Conservation (phyloP, 768 basidiomycete species). For the Mrakia hoshinonis region DNA sequence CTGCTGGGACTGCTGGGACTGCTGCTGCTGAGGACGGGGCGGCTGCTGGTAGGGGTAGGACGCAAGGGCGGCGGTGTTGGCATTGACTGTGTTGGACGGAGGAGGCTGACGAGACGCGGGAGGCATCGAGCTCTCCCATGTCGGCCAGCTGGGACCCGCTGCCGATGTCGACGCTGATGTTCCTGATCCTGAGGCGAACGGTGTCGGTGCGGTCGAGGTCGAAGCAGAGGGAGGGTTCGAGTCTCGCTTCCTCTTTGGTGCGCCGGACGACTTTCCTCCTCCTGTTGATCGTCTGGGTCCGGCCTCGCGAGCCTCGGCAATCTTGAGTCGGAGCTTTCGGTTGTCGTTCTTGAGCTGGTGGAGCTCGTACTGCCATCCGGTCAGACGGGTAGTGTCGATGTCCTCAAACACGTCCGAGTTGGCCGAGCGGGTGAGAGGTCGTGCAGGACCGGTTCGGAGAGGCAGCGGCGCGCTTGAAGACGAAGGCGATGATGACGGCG, state of each 20-base stretch:
- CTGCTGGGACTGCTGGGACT: too few species aligned
- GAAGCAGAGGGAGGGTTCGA: neutral
- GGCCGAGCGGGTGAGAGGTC: slow-evolving; percentile 15
- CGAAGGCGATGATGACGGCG: neutral
- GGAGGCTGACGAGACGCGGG: neutral
- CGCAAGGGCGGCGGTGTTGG: neutral
- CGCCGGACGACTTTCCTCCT: neutral
- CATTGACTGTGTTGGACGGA: neutral
- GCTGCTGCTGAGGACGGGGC: neutral
- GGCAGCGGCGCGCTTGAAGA: neutral
- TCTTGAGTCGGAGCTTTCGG: slow-evolving; percentile 55
- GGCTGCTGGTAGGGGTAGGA: slow-evolving; percentile 2
- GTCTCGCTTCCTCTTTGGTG: slow-evolving; percentile 9
- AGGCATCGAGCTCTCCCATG: neutral
- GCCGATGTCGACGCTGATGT: neutral
- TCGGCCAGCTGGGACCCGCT: neutral
- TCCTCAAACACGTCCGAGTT: slow-evolving; percentile 57
- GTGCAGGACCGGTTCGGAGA: slow-evolving; percentile 16
- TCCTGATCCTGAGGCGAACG: neutral
- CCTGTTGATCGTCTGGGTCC: neutral
- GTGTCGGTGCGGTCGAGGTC: neutral
- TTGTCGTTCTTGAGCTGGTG: slow-evolving; percentile 72
- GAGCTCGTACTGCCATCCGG: slow-evolving; percentile 89
- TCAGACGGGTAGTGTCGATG: slow-evolving; percentile 56
- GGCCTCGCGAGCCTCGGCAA: slow-evolving; percentile 33